phyloP scores from a whole-genome alignment of 129 eudicot genomes.

The Arctium minus region DNA sequence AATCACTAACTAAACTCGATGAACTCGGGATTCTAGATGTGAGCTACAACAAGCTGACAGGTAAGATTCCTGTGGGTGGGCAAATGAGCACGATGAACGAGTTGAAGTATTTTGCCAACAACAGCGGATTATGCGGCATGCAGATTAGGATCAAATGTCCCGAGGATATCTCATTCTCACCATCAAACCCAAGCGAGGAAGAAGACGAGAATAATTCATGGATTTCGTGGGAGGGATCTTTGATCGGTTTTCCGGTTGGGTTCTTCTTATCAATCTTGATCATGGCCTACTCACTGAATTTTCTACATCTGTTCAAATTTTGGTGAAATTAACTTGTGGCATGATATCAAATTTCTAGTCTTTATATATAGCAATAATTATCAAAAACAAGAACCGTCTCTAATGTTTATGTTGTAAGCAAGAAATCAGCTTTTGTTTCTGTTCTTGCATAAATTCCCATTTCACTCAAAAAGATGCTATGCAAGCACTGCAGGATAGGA shows the following conservation, averaged over 20 bases:
- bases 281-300: constrained; percentile 27
- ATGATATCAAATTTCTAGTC: constrained; percentile 1
- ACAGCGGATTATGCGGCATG: constrained; percentile 55
- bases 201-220: constrained; percentile 23
- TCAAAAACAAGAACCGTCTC: neutral
- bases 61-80: constrained; percentile 41
- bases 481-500: too few relatives aligned
- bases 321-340: constrained; percentile 11
- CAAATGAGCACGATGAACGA: constrained; percentile 53
- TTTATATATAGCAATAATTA: neutral
- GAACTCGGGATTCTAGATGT: constrained; percentile 39
- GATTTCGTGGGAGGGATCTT: constrained; percentile 42
- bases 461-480: neutral
- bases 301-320: constrained; percentile 25
- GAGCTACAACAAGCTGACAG: constrained; percentile 45
- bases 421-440: constrained; percentile 7
- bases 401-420: neutral
- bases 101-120: constrained; percentile 38
- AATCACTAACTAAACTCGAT: constrained; percentile 32
- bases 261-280: constrained; percentile 27
- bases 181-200: constrained; percentile 8
- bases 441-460: neutral
- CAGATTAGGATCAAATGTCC: constrained; percentile 45
- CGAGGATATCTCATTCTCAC: constrained; percentile 1
- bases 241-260: constrained; percentile 49